Conservation (phyloP, 208 protist genomes). For the Leishmania braziliensis region DNA sequence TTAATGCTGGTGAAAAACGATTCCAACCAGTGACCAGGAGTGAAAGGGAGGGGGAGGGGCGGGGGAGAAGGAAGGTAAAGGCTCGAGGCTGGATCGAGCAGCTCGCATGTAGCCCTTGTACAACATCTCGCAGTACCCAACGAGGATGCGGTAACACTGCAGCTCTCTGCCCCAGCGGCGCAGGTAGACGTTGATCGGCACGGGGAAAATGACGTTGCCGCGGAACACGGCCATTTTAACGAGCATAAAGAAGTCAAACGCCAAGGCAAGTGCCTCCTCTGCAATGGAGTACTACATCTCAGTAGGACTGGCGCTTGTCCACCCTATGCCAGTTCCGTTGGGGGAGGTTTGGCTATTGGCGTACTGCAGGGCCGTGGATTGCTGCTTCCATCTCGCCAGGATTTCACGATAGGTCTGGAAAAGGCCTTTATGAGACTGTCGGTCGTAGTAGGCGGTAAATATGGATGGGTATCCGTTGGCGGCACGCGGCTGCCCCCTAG, state of each 20-base stretch:
- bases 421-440: neutral
- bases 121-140: constrained; percentile 23
- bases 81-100: neutral
- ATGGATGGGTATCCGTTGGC: constrained; percentile 2
- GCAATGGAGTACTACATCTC: constrained; percentile 20
- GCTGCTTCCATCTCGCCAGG: neutral
- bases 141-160: constrained; percentile 21
- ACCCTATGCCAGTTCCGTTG: neutral
- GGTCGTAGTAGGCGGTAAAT: constrained; percentile 24
- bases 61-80: neutral
- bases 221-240: constrained; percentile 28
- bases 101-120: constrained; percentile 22
- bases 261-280: constrained; percentile 23
- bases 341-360: neutral
- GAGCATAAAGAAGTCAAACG: constrained; percentile 33
- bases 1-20: neutral
- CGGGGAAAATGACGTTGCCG: constrained; percentile 12
- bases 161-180: constrained; percentile 25
- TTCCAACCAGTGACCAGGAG: neutral
- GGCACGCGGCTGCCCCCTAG: neutral
- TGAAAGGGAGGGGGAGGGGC: neutral
- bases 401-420: neutral
- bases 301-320: neutral
- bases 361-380: neutral
- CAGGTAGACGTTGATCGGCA: constrained; percentile 24